Evolutionary conservation across 306 rosid species (phyloP).

Genomic region (Vachellia collinsii): DNA sequence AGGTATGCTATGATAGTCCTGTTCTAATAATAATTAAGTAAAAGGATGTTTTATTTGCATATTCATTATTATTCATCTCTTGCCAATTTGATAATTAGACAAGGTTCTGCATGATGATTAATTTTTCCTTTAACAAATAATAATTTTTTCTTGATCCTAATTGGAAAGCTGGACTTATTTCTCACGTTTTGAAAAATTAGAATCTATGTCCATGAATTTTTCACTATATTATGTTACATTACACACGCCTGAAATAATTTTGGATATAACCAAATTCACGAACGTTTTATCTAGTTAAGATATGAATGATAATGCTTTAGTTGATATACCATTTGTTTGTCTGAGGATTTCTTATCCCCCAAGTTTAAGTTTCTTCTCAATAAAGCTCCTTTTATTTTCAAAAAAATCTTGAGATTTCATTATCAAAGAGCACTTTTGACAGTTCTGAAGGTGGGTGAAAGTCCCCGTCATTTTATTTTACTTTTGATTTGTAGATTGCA

Average conservation of each 20-base stretch:
- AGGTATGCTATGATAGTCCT: slow-evolving; percentile 53
- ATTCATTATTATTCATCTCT: slow-evolving; percentile 12
- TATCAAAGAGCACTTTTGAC: slow-evolving; percentile 16
- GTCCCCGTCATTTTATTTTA: slow-evolving; percentile 10
- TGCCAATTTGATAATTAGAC: slow-evolving; percentile 23
- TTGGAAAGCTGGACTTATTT: slow-evolving; percentile 24
- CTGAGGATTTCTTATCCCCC: neutral
- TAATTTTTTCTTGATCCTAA: slow-evolving; percentile 26
- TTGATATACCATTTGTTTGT: slow-evolving; percentile 23
- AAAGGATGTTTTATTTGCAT: slow-evolving; percentile 13
- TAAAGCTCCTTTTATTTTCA: neutral
- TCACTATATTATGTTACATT: slow-evolving; percentile 15
- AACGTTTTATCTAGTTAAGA: slow-evolving; percentile 19
- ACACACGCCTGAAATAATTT: slow-evolving; percentile 16
- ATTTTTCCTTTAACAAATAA: slow-evolving; percentile 11
- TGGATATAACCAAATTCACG: slow-evolving; percentile 18
- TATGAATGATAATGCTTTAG: slow-evolving; percentile 21
- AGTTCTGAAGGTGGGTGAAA: slow-evolving; percentile 14
- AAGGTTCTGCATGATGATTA: slow-evolving; percentile 17
- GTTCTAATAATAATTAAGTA: slow-evolving; percentile 2
- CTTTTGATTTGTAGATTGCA: slow-evolving; percentile 70
- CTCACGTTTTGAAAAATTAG: slow-evolving; percentile 21
- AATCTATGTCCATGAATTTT: slow-evolving; percentile 9
- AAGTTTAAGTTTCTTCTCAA: neutral
- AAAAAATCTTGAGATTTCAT: slow-evolving; percentile 25